A percentile compares a stretch with the other conserved stretches of the same genome.
Evolutionary conservation across 2,329 filamentous ascomycete species (phyloP).

Genomic region (Zalaria sp.): DNA sequence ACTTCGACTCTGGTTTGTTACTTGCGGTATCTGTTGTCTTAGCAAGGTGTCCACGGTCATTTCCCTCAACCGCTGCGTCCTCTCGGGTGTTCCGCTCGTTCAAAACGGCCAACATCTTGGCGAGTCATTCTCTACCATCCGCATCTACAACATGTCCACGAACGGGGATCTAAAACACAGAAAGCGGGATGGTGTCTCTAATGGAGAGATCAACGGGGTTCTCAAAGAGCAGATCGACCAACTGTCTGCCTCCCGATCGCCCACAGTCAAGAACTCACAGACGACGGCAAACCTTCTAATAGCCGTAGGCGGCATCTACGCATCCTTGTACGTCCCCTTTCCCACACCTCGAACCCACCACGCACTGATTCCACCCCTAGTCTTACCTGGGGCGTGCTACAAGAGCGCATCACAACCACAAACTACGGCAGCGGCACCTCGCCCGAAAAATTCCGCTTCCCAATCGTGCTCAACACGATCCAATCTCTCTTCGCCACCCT

Average conservation of each 20-base stretch:
- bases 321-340: slow-evolving; percentile 59
- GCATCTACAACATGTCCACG: slow-evolving; percentile 1
- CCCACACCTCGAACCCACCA: background rate
- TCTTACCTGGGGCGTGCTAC: slow-evolving; percentile 88
- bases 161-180: slow-evolving; percentile 4
- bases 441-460: slow-evolving; percentile 73
- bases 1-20: too few species aligned
- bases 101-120: too few species aligned
- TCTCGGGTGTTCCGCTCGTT: too few species aligned
- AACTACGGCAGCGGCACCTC: slow-evolving; percentile 51
- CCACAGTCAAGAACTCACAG: slow-evolving; percentile 7
- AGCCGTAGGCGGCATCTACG: slow-evolving; percentile 91
- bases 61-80: too few species aligned
- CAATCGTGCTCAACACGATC: slow-evolving; percentile 90
- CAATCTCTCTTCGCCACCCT: slow-evolving; percentile 80
- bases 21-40: too few species aligned
- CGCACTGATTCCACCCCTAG: slow-evolving; percentile 21
- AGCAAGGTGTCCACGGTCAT: too few species aligned
- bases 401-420: slow-evolving; percentile 94
- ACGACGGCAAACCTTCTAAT: slow-evolving; percentile 54
- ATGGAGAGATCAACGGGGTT: slow-evolving; percentile 1
- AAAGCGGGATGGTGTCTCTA: background rate
- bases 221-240: slow-evolving; percentile 7
- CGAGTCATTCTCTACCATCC: too few species aligned
- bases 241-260: slow-evolving; percentile 3